A percentile compares a stretch with the other conserved stretches of the same genome.
phyloP scores from a whole-genome alignment of 2,329 filamentous ascomycete species.

The Ceratocystis harringtonii region DNA sequence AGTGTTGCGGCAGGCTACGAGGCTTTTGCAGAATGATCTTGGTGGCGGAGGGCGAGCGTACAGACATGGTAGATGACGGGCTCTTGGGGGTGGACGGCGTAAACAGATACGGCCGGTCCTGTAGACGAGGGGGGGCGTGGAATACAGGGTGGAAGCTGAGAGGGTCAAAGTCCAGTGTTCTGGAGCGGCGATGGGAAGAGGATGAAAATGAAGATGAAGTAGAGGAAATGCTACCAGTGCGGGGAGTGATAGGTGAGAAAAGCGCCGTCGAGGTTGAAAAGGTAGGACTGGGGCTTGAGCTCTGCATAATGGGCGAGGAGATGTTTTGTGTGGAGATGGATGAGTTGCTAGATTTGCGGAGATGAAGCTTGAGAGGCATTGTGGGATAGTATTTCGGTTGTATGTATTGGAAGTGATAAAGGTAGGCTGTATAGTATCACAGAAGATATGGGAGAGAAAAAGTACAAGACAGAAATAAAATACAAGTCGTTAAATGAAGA shows the following conservation, averaged over 20 bases:
- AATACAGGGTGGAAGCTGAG: conserved; percentile 14
- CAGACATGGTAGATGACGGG: conserved; percentile 14
- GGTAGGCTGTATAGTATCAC: neutral
- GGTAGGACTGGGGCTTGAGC: conserved; percentile 8
- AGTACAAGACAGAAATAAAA: neutral
- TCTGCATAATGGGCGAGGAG: conserved; percentile 13
- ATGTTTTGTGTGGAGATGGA: conserved; percentile 11
- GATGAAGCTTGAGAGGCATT: conserved; percentile 14
- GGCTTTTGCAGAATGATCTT: conserved; percentile 15
- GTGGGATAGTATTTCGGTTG: neutral
- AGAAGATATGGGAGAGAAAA: no score
- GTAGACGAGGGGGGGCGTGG: conserved; percentile 15
- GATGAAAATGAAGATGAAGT: conserved; percentile 6
- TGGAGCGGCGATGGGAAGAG: conserved; percentile 14
- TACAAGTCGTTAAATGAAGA: neutral
- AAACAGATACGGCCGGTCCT: conserved; percentile 16
- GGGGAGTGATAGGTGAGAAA: conserved; percentile 1
- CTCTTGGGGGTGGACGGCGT: conserved; percentile 10
- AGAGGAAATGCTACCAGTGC: neutral
- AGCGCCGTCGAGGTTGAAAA: neutral
- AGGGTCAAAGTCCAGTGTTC: conserved; percentile 17
- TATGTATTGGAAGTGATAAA: neutral
- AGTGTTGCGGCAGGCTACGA: conserved; percentile 11
- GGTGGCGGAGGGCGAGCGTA: conserved; percentile 13
- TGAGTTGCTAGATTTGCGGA: conserved; percentile 13